Evolutionary conservation across 805 yeast genomes (phyloP), one percentile per base, ranked within the genome.

Genomic region (Candida ascalaphidarum): DNA sequence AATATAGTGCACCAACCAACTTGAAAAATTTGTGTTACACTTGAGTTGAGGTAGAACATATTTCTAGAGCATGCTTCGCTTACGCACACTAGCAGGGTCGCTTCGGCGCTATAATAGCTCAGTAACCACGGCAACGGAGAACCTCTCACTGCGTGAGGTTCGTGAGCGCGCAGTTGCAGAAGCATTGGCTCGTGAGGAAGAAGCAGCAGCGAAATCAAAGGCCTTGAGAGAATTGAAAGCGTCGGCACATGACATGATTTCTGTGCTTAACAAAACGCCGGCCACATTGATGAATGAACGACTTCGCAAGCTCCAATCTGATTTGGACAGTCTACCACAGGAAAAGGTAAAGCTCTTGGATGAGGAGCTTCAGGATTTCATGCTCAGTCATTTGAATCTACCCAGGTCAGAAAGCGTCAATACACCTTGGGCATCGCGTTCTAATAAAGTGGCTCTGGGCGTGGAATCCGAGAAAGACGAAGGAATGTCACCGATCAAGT

Each of bases 151-250:
- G 32, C 52, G 46, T 32, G 53, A 52, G 26, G 33, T 53, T 21
- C 54, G 67, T 37, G 67, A 61, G 34, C 48, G 41, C 31, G 63
- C 61, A n/a, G 35, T 61, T 25, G 62, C 65, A 2, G 65, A 59
- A 33, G 65, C 67, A 1, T 43, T 58, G n/a, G 65, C 66, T 6
- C 46, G 49, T 32, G 68, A 61, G 31, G 65, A 60, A 44, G 65
- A 55, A 34, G 56, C 53, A n/a, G 38, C 48, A 20, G 52, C 55
- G 11, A 52, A 39, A 28, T 53, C 57, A 22, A 57, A 56, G 32
- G 47, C 51, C 13, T 38, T 61, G 23, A 44, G 61, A 13, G 58
- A 58, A 34, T 46, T 56, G 31, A 53, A 48, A 31, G 34, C 40
- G 12, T 32, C 41, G 21, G 50, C 64, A 3, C 39, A 34, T 11